Conservation (phyloP, 805 yeast species). For the Metschnikowia chrysomelidarum region DNA sequence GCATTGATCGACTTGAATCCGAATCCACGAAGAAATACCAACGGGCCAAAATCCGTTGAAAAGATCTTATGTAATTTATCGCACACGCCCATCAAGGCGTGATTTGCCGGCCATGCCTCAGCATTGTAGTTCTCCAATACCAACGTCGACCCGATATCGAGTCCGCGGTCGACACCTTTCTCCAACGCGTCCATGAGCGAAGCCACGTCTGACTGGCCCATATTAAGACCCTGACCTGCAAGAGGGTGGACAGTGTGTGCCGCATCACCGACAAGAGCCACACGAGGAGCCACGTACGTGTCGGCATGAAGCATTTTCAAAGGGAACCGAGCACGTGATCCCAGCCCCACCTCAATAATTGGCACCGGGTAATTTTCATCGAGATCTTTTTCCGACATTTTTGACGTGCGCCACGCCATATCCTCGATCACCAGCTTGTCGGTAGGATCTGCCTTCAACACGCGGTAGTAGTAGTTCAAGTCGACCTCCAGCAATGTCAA, state of each 20-base stretch:
- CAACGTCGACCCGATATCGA: slow-evolving; percentile 80
- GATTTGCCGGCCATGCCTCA: slow-evolving; percentile 78
- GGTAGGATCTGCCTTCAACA: slow-evolving; percentile 34
- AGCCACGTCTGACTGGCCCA: slow-evolving; percentile 94
- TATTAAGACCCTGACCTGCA: slow-evolving; percentile 96
- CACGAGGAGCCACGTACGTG: slow-evolving; percentile 74
- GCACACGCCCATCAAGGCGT: slow-evolving; percentile 78
- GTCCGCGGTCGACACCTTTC: slow-evolving; percentile 68
- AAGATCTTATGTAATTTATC: slow-evolving; percentile 91
- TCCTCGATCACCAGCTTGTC: slow-evolving; percentile 59
- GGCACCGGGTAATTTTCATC: slow-evolving; percentile 67
- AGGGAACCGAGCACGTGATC: slow-evolving; percentile 94
- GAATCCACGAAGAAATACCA: slow-evolving; percentile 69
- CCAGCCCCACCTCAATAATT: slow-evolving; percentile 55
- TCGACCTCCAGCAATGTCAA: slow-evolving; percentile 77
- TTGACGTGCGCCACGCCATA: slow-evolving; percentile 65
- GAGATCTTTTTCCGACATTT: slow-evolving; percentile 40
- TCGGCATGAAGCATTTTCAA: slow-evolving; percentile 88
- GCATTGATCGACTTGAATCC: slow-evolving; percentile 73
- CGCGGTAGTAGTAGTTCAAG: slow-evolving; percentile 61
- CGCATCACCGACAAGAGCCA: slow-evolving; percentile 96
- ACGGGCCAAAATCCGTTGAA: slow-evolving; percentile 65
- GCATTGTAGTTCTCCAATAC: slow-evolving; percentile 86
- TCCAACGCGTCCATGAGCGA: slow-evolving; percentile 68
- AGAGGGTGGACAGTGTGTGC: slow-evolving; percentile 97